These are phyloP conservation scores for Tylopilus plumbeoviolaceoides DNA, from an alignment of 768 basidiomycete genomes.

Conservation along the genomic window DNA sequence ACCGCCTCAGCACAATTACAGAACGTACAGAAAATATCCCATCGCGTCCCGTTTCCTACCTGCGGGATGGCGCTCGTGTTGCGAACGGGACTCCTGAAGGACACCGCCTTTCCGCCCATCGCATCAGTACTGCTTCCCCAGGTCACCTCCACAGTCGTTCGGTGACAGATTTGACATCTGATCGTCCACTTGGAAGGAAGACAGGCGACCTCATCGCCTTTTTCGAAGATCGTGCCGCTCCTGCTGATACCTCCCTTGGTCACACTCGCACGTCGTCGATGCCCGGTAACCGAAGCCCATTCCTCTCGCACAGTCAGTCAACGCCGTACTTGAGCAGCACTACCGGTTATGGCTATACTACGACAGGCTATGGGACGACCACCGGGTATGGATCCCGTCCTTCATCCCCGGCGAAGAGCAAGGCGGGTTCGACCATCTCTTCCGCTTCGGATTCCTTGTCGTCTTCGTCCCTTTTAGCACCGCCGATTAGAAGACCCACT, in stretches of 20 bases:
- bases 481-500: slow-evolving; percentile 36
- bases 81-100: slow-evolving; percentile 43
- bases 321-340: slow-evolving; percentile 38
- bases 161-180: slow-evolving; percentile 52
- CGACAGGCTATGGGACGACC: slow-evolving; percentile 29
- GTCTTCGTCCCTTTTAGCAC: slow-evolving; percentile 46
- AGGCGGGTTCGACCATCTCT: slow-evolving; percentile 30
- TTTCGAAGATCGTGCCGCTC: slow-evolving; percentile 55
- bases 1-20: slow-evolving; percentile 67
- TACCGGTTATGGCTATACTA: slow-evolving; percentile 34
- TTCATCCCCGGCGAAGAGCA: slow-evolving; percentile 46
- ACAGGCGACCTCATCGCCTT: slow-evolving; percentile 71
- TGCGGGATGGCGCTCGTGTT: slow-evolving; percentile 31
- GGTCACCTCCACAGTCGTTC: slow-evolving; percentile 47
- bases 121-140: slow-evolving; percentile 37
- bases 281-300: slow-evolving; percentile 36
- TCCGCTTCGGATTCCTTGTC: slow-evolving; percentile 23
- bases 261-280: slow-evolving; percentile 55
- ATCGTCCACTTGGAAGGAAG: slow-evolving; percentile 46
- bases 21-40: slow-evolving; percentile 69
- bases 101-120: slow-evolving; percentile 43
- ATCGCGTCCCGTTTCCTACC: slow-evolving; percentile 53
- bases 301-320: slow-evolving; percentile 34
- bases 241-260: slow-evolving; percentile 33
- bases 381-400: slow-evolving; percentile 42